Percentiles rank a stretch among this genome's conserved stretches.
Conservation (phyloP, 1,284 basidiomycete genomes). For the Cryptococcus amylolentus region DNA sequence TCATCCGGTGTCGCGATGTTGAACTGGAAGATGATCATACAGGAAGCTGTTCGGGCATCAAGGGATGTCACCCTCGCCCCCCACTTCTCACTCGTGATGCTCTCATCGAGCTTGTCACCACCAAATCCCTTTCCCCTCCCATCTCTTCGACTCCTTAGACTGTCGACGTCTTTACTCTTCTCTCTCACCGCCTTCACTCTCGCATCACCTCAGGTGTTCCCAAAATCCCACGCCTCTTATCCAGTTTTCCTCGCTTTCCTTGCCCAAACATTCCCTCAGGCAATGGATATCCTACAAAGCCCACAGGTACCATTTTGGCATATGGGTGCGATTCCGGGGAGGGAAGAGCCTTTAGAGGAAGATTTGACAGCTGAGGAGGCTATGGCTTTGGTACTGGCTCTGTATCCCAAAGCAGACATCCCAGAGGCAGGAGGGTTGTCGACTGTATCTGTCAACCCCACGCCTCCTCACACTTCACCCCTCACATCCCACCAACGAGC, state of each 20-base stretch:
- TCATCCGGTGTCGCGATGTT: constrained; percentile 35
- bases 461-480: constrained; percentile 39
- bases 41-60: constrained; percentile 44
- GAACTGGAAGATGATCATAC: constrained; percentile 46
- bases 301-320: constrained; percentile 40
- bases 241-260: constrained; percentile 37
- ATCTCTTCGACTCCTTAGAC: constrained; percentile 42
- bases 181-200: constrained; percentile 43
- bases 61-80: constrained; percentile 47
- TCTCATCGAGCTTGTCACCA: constrained; percentile 35
- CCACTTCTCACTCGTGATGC: constrained; percentile 47
- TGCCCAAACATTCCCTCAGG: constrained; percentile 37
- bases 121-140: constrained; percentile 43
- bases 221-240: constrained; percentile 32
- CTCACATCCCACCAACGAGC: constrained; percentile 43
- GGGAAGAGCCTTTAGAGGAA: constrained; percentile 28
- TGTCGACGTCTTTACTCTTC: constrained; percentile 43
- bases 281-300: constrained; percentile 39
- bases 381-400: constrained; percentile 40
- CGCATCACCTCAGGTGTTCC: constrained; percentile 43
- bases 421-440: constrained; percentile 6
- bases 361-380: constrained; percentile 47
- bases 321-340: constrained; percentile 30
- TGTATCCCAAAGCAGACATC: constrained; percentile 33
- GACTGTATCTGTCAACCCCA: constrained; percentile 35